Evolutionary conservation across 2,329 filamentous ascomycete species (phyloP).

Genomic region (Dactylellina cionopaga): DNA sequence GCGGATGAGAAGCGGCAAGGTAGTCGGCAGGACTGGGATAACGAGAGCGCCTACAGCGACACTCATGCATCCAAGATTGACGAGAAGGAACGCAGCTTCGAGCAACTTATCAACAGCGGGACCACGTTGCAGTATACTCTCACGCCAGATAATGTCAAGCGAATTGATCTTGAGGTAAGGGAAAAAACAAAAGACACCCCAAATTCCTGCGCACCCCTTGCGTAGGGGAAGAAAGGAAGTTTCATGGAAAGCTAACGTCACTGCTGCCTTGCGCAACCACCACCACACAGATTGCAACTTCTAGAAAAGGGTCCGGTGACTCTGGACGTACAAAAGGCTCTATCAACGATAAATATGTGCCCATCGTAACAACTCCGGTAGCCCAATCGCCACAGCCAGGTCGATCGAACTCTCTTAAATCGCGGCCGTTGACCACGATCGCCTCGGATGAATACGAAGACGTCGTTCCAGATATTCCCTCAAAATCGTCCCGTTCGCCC

Average conservation of each 20-base stretch:
- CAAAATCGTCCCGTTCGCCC: conserved; percentile 22
- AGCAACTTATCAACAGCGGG: conserved; percentile 82
- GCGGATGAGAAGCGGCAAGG: conserved; percentile 51
- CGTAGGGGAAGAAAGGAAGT: conserved; percentile 12
- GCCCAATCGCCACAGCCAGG: conserved; percentile 15
- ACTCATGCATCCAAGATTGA: conserved; percentile 60
- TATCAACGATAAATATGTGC: conserved; percentile 36
- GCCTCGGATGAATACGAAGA: conserved; percentile 43
- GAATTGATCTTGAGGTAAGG: conserved; percentile 70
- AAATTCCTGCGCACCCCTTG: conserved; percentile 29
- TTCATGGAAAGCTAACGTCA: conserved; percentile 35
- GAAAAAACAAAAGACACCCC: conserved; percentile 4
- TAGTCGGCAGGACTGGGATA: conserved; percentile 65
- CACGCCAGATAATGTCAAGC: conserved; percentile 80
- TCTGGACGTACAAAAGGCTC: conserved; percentile 30
- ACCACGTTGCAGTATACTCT: conserved; percentile 84
- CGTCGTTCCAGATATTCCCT: conserved; percentile 46
- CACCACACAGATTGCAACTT: conserved; percentile 40
- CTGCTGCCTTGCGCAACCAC: conserved; percentile 26
- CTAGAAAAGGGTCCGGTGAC: conserved; percentile 49
- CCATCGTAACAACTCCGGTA: conserved; percentile 15
- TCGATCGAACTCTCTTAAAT: conserved; percentile 39
- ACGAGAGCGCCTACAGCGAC: conserved; percentile 63
- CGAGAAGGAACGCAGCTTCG: conserved; percentile 75
- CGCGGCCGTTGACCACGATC: conserved; percentile 43